A percentile compares a stretch with the other conserved stretches of the same genome.
These are phyloP conservation scores for Rhynchosporium agropyri DNA, from an alignment of 2,329 filamentous ascomycete genomes.

Conservation along the genomic window DNA sequence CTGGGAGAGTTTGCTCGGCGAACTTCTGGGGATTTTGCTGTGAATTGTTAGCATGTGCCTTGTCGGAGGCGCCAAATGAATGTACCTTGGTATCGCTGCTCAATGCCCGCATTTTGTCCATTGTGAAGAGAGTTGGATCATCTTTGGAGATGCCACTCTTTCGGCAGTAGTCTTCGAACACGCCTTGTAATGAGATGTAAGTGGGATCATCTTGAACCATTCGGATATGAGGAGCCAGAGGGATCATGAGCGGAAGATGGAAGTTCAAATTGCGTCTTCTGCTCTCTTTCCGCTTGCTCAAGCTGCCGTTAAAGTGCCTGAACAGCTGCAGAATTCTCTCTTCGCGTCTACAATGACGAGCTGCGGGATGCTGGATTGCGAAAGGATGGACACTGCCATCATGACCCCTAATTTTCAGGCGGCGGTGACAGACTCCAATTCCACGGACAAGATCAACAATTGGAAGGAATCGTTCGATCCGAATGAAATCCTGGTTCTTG, in stretches of 20 bases:
- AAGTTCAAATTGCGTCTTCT: conserved; percentile 93
- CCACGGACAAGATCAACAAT: conserved; percentile 91
- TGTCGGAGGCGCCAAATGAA: neutral
- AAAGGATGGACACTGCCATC: conserved; percentile 98
- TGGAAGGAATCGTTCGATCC: conserved; percentile 94
- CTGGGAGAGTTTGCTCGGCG: conserved; percentile 67
- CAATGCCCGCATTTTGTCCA: conserved; percentile 86
- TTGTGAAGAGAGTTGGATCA: conserved; percentile 90
- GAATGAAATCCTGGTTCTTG: conserved; percentile 98
- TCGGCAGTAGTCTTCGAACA: conserved; percentile 96
- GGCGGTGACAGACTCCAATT: conserved; percentile 86
- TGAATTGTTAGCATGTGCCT: conserved; percentile 2
- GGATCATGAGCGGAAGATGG: conserved; percentile 93
- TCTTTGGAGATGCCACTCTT: conserved; percentile 88
- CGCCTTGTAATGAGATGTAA: conserved; percentile 89
- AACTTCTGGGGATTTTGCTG: conserved; percentile 56
- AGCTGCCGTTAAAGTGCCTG: conserved; percentile 91
- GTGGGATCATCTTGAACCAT: conserved; percentile 95
- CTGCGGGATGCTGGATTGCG: conserved; percentile 93
- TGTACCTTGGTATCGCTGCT: conserved; percentile 55
- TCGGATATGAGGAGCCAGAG: conserved; percentile 89
- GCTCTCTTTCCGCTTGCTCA: conserved; percentile 92
- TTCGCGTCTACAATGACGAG: conserved; percentile 87
- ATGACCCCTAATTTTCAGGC: conserved; percentile 94
- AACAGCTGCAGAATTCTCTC: conserved; percentile 96